phyloP scores from a whole-genome alignment of 2,329 filamentous ascomycete species.

The Epichloe baconii region DNA sequence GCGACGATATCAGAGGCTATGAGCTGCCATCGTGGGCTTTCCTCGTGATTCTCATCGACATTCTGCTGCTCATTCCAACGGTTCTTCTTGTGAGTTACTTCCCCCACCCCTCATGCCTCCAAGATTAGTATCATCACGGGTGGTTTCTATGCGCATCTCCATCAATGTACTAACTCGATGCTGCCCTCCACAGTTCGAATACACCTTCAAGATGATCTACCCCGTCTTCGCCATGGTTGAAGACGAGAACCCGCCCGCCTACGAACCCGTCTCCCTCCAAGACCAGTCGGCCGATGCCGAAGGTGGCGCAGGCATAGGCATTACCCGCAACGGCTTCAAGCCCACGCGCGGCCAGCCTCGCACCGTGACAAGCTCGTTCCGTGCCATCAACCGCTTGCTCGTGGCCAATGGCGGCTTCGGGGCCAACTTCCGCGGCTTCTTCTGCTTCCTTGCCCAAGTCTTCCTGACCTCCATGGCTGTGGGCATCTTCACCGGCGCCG shows the following conservation, averaged over 20 bases:
- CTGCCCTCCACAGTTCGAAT: constrained; percentile 25
- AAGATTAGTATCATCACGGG: no score
- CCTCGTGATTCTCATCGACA: constrained; percentile 25
- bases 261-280: constrained; percentile 36
- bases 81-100: constrained; percentile 26
- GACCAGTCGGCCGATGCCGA: constrained; percentile 22
- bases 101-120: no score
- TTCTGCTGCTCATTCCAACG: constrained; percentile 32
- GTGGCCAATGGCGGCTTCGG: constrained; percentile 48
- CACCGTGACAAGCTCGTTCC: constrained; percentile 37
- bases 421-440: constrained; percentile 57
- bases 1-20: constrained; percentile 11
- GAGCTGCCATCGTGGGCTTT: constrained; percentile 28
- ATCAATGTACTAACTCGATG: neutral
- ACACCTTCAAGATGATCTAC: constrained; percentile 38
- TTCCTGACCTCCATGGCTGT: constrained; percentile 24
- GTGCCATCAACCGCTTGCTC: constrained; percentile 41
- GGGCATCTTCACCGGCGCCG: constrained; percentile 28
- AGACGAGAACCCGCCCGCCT: constrained; percentile 41
- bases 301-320: constrained; percentile 11
- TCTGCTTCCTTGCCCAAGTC: constrained; percentile 30
- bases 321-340: constrained; percentile 19
- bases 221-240: constrained; percentile 45
- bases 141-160: no score
- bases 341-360: constrained; percentile 21